phyloP scores from a whole-genome alignment of 2,329 filamentous ascomycete species.

The Canariomyces notabilis region DNA sequence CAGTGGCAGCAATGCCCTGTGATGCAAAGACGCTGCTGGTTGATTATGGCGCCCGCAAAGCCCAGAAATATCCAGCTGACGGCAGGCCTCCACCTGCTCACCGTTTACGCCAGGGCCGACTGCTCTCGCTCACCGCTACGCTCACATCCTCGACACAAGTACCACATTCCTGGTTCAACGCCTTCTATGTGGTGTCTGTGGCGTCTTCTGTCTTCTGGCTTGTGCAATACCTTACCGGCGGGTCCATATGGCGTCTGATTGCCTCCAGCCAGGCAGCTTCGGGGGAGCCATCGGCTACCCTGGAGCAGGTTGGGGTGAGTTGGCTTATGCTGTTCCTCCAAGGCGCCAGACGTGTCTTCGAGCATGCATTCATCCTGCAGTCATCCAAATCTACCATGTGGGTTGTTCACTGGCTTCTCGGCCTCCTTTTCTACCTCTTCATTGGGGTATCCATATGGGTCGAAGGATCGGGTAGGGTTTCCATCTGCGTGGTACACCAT shows the following conservation, averaged over 20 bases:
- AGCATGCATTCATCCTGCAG: conserved; percentile 62
- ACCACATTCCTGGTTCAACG: conserved; percentile 82
- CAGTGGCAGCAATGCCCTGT: conserved; percentile 40
- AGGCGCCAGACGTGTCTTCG: conserved; percentile 68
- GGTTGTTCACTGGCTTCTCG: conserved; percentile 76
- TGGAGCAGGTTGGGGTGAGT: conserved; percentile 57
- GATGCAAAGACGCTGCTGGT: conserved; percentile 42
- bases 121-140: conserved; percentile 30
- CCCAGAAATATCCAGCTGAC: conserved; percentile 10
- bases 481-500: conserved; percentile 1
- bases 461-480: conserved; percentile 62
- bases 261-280: conserved; percentile 31
- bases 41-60: conserved; percentile 47
- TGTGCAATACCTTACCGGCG: conserved; percentile 53
- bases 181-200: conserved; percentile 77
- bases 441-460: conserved; percentile 78
- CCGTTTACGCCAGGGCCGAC: too few relatives aligned
- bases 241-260: conserved; percentile 47
- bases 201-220: conserved; percentile 70
- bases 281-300: conserved; percentile 44
- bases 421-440: conserved; percentile 68
- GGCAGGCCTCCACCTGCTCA: too few relatives aligned
- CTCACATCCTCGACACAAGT: conserved; percentile 51
- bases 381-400: conserved; percentile 75
- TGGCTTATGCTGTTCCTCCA: conserved; percentile 75